Evolutionary conservation across 176 grass and related monocot genomes (phyloP), one percentile per base, ranked within the genome.

Genomic region (Musa troglodytarum): DNA sequence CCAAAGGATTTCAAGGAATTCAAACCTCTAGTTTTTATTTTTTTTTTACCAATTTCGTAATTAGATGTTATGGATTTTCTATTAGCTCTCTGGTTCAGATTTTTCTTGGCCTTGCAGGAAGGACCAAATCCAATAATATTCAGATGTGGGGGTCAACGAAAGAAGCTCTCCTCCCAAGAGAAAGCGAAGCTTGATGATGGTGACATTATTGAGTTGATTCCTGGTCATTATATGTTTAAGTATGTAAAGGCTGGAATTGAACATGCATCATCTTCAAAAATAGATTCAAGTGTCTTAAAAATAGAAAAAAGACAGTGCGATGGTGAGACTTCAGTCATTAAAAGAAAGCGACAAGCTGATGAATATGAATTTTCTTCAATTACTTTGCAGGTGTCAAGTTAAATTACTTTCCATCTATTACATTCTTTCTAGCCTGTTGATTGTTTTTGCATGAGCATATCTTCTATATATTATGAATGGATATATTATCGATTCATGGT

Each of bases 181-280:
- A 98, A 65, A 82, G 80, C 75, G 52, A 85, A 80, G 56, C 83
- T 94, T 82, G 24, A 17, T 51, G 68, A 94, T 79, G 81, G 80
- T 71, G 90, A 99, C 90, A 80, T 94, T 74, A 57, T 99, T 11
- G 90, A 99, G 79, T 57, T 99, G 63, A 91, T 94, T 78, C 95
- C 95, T 1, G 82, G 88, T 82, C 78, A 81, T 59, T 88, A 91
- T 89, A 83, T 86, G 9, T 58, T 93, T 43, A 94, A 86, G 25
- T 91, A 86, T 54, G 54, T 74, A 26, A 83, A 65, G 59, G 73
- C 79, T 82, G 73, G 34, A 1, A 64, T 82, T 78, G 78, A 82
- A 10, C 62, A 74, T 76, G 73, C 70, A 66, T 78, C 13, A 54
- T 72, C 81, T 64, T 54, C 53, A 25, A 10, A 72, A 24, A 79